Conservation (phyloP, 768 basidiomycete species). For the Agaricus bisporus region DNA sequence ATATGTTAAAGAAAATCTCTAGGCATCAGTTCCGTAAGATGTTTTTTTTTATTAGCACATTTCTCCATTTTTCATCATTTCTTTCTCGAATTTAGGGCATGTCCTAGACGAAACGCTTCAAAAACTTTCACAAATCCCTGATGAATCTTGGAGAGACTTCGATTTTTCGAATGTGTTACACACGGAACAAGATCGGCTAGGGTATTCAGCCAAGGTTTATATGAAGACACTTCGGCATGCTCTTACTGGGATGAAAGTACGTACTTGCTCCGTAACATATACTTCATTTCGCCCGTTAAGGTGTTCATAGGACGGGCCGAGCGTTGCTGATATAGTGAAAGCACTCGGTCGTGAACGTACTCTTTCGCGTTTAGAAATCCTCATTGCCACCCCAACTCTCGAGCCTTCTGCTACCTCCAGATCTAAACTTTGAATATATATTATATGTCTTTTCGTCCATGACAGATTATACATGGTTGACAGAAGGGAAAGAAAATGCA, state of each 20-base stretch:
- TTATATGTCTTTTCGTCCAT: not conserved
- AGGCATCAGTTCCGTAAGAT: not conserved
- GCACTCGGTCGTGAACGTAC: slow-evolving; percentile 38
- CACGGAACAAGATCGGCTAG: slow-evolving; percentile 32
- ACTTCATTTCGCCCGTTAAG: not conserved
- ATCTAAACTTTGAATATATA: too few relatives aligned
- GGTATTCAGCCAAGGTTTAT: slow-evolving; percentile 43
- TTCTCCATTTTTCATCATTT: slow-evolving; percentile 1
- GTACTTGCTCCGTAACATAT: slow-evolving; percentile 11
- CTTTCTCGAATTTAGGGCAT: slow-evolving; percentile 17
- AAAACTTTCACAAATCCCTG: slow-evolving; percentile 24
- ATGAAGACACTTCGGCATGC: slow-evolving; percentile 75
- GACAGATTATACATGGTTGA: not conserved
- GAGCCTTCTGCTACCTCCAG: too few relatives aligned
- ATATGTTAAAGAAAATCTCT: slow-evolving; percentile 35
- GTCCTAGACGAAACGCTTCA: slow-evolving; percentile 26
- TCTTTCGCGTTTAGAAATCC: slow-evolving; percentile 13
- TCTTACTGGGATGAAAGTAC: slow-evolving; percentile 80
- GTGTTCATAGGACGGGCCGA: slow-evolving; percentile 38
- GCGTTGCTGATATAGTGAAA: slow-evolving; percentile 36
- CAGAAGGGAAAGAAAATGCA: too few relatives aligned
- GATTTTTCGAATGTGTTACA: slow-evolving; percentile 30
- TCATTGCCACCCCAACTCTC: not conserved
- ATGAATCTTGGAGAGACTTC: slow-evolving; percentile 22
- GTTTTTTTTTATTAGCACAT: slow-evolving; percentile 1